phyloP scores from a whole-genome alignment of 305 asterid species.

The Lippia alba region DNA sequence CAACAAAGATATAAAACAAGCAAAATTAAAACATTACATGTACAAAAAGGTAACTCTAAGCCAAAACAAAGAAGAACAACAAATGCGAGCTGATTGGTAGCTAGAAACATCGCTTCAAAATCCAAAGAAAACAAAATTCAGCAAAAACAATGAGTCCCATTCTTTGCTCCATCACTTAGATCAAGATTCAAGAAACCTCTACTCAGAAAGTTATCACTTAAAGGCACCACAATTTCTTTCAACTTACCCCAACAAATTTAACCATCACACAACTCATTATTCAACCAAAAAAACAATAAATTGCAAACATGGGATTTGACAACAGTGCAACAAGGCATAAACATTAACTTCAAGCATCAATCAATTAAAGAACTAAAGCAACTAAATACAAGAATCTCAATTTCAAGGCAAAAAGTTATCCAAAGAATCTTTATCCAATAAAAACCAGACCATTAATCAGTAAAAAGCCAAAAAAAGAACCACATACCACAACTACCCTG shows the following conservation, averaged over 20 bases:
- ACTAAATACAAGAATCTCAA: background rate
- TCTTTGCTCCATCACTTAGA: too few species aligned
- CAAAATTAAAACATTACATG: too few species aligned
- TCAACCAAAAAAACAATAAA: background rate
- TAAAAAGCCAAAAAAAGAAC: conserved; percentile 13
- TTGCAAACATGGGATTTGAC: too few species aligned
- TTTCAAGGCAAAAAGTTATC: conserved; percentile 9
- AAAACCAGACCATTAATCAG: background rate
- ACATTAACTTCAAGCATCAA: background rate
- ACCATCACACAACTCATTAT: background rate
- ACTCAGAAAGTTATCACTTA: background rate
- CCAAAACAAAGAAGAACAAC: too few species aligned
- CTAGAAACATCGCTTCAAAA: too few species aligned
- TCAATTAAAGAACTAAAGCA: background rate
- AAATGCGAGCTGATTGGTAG: too few species aligned
- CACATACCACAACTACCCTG: conserved; percentile 90
- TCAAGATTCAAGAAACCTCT: too few species aligned
- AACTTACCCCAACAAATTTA: background rate
- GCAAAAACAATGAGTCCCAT: too few species aligned
- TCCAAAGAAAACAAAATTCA: too few species aligned
- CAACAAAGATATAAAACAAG: background rate
- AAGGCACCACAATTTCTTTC: too few species aligned
- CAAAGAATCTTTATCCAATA: background rate
- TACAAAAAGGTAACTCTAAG: too few species aligned
- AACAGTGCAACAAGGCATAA: too few species aligned